Evolutionary conservation across 2,329 filamentous ascomycete species (phyloP).

Genomic region (Botrytis medusae): DNA sequence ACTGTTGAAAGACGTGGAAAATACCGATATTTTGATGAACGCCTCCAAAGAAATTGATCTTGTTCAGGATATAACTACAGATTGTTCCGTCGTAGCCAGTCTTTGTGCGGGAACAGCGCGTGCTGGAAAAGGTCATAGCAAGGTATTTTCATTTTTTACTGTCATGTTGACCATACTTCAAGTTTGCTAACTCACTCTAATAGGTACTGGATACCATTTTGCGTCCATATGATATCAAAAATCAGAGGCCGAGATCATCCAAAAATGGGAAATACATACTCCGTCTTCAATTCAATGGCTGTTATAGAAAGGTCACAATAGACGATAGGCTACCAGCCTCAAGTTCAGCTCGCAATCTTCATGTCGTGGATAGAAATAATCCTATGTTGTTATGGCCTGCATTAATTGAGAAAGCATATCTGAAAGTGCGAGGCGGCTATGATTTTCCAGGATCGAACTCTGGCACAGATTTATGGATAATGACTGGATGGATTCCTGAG

Average conservation of each 20-base stretch:
- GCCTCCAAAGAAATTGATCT: slow-evolving; percentile 67
- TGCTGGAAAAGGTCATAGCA: slow-evolving; percentile 64
- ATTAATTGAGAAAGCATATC: slow-evolving; percentile 90
- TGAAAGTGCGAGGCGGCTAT: slow-evolving; percentile 93
- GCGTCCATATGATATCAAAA: slow-evolving; percentile 68
- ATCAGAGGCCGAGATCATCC: slow-evolving; percentile 62
- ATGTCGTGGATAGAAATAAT: slow-evolving; percentile 84
- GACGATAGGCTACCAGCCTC: slow-evolving; percentile 86
- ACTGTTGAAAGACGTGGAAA: slow-evolving; percentile 19
- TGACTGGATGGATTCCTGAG: slow-evolving; percentile 96
- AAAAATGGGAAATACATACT: slow-evolving; percentile 86
- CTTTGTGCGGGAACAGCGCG: slow-evolving; percentile 78
- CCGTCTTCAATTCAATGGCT: slow-evolving; percentile 94
- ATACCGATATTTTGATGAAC: slow-evolving; percentile 53
- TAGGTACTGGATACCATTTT: slow-evolving; percentile 71
- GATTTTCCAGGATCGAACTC: slow-evolving; percentile 98
- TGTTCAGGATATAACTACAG: slow-evolving; percentile 91
- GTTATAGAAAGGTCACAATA: slow-evolving; percentile 80
- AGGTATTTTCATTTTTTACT: slow-evolving; percentile 55
- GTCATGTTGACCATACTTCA: background rate
- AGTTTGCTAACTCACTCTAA: slow-evolving; percentile 18
- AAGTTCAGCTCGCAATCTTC: slow-evolving; percentile 70
- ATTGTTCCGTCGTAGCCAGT: slow-evolving; percentile 96
- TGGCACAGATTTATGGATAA: slow-evolving; percentile 86
- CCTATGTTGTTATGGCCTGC: slow-evolving; percentile 86